Evolutionary conservation across 345 rosid genomes (phyloP), one percentile per base, ranked within the genome.

Genomic region (Acer yangbiense): DNA sequence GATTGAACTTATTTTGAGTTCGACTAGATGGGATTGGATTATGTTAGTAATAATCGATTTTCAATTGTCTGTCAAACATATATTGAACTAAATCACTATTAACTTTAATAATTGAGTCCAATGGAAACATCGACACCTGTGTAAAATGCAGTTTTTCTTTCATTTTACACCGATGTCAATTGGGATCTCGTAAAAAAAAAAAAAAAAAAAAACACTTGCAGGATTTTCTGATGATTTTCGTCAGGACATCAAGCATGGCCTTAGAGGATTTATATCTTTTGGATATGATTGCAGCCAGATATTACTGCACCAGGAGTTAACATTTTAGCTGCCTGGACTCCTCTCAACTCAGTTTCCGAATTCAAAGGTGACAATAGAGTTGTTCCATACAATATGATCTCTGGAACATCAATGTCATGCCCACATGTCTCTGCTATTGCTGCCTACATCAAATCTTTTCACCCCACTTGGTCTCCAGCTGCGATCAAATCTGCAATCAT

Each of bases 391-490:
- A 90, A 87, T 57, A 81, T 88, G 61, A 0, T 66, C 9, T 84
- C 89, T 7, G 92, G 92, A 21, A 87, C 89, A 62, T 90, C 94
- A 23, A 87, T 90, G 89, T 80, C 92, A 62, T 88, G 89, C 44
- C 90, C 91, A 2, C 90, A 88, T 69, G 87, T 78, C 23, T 78
- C 89, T 43, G 94, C 81, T 12, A 79, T 70, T 29, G 32, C 32
- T 2, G 94, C 88, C 35, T 87, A 83, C 44, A 9, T 89, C 74
- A 89, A 83, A 76, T 82, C 90, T 20, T 70, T 79, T 69, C 77
- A 78, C 18, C 81, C 87, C 0, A 71, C 73, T 9, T 82, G 85
- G 86, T 86, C 89, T 23, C 82, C 87, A 35, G 72, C 81, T 13
- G 81, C 84, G 0, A 84, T 84, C 71, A 84, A 75, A 54, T 86